Percentiles rank a stretch among this genome's conserved stretches.
Evolutionary conservation across 1,284 basidiomycete genomes (phyloP).

Genomic region (Wallemia hederae): DNA sequence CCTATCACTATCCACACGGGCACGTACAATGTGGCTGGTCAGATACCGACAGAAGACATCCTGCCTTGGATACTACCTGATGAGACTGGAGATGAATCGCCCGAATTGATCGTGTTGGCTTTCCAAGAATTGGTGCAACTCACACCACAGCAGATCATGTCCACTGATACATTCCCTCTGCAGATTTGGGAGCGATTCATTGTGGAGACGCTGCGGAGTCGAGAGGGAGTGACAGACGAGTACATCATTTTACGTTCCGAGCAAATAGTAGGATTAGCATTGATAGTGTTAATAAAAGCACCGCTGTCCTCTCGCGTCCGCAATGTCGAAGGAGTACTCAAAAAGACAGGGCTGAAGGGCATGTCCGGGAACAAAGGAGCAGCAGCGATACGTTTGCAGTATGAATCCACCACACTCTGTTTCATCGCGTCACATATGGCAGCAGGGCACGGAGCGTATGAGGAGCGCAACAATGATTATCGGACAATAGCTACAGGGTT

Average conservation of each 20-base stretch:
- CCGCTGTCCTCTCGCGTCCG: conserved; percentile 47
- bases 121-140: conserved; percentile 97
- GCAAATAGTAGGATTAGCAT: conserved; percentile 82
- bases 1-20: conserved; percentile 51
- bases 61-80: conserved; percentile 70
- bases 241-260: conserved; percentile 77
- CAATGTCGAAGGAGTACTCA: conserved; percentile 65
- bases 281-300: conserved; percentile 55
- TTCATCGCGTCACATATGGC: conserved; percentile 88
- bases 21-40: conserved; percentile 89
- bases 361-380: conserved; percentile 86
- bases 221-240: conserved; percentile 32
- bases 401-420: conserved; percentile 70
- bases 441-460: conserved; percentile 63
- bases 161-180: conserved; percentile 35
- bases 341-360: conserved; percentile 88
- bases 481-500: conserved; percentile 54
- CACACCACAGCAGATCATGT: conserved; percentile 82
- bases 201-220: conserved; percentile 39
- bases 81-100: conserved; percentile 29
- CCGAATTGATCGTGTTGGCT: conserved; percentile 67
- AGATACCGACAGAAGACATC: conserved; percentile 56
- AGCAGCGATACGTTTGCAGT: conserved; percentile 54
- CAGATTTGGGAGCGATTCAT: conserved; percentile 63
- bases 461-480: conserved; percentile 80